Percentiles rank a stretch among this genome's conserved stretches.
Conservation (phyloP, 371 early-diverging fungal genomes). For the Mucor lusitanicus region DNA sequence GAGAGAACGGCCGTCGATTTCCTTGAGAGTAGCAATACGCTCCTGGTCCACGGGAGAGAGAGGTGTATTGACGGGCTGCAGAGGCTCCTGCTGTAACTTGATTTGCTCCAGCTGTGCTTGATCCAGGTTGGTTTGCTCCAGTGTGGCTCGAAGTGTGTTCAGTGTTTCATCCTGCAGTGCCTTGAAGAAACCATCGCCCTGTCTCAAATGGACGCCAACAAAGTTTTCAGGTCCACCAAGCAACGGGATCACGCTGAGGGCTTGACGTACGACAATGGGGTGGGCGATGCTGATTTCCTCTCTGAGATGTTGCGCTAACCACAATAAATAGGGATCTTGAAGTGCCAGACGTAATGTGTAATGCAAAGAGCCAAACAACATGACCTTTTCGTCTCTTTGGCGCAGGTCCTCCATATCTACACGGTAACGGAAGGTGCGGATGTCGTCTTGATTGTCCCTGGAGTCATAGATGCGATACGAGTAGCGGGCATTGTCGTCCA, state of each 20-base stretch:
- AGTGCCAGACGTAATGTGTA: constrained; percentile 38
- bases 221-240: constrained; percentile 48
- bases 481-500: constrained; percentile 37
- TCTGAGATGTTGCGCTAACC: constrained; percentile 26
- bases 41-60: neutral
- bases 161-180: constrained; percentile 30
- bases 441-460: constrained; percentile 13
- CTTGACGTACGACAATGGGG: constrained; percentile 35
- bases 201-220: constrained; percentile 45
- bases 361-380: constrained; percentile 52
- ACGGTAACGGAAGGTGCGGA: constrained; percentile 26
- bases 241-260: constrained; percentile 21
- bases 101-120: neutral
- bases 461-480: constrained; percentile 54
- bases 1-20: neutral
- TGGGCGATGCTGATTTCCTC: constrained; percentile 35
- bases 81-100: neutral
- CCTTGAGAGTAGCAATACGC: neutral
- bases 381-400: constrained; percentile 35
- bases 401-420: constrained; percentile 40
- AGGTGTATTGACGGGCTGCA: neutral
- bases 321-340: constrained; percentile 18
- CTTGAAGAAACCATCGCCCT: constrained; percentile 50
- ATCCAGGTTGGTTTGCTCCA: constrained; percentile 17
- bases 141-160: constrained; percentile 21